Conservation (phyloP, 202 grass and related monocot species). For the Carex arenaria region DNA sequence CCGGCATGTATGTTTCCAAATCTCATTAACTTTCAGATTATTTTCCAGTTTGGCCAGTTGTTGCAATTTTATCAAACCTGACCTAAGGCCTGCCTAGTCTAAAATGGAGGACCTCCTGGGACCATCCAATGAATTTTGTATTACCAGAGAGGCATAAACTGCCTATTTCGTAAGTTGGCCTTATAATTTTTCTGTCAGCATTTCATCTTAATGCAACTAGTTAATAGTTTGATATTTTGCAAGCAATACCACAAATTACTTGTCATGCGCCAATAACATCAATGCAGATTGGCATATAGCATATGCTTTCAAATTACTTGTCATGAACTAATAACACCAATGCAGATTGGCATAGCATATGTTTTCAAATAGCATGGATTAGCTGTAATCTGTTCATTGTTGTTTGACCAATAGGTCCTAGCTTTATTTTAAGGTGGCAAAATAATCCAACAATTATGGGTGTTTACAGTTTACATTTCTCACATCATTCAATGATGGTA, state of each 20-base stretch:
- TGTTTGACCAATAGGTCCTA: not conserved
- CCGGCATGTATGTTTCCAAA: conserved; percentile 49
- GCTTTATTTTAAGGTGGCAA: not conserved
- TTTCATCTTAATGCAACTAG: not conserved
- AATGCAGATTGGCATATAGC: too few species aligned
- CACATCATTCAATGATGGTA: not conserved
- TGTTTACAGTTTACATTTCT: not conserved
- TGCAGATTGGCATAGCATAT: not conserved
- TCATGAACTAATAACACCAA: not conserved
- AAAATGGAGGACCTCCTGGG: not conserved
- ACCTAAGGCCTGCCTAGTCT: not conserved
- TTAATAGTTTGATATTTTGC: not conserved
- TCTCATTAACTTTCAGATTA: not conserved
- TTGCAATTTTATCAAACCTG: not conserved
- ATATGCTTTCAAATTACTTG: not conserved
- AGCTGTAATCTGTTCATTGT: not conserved
- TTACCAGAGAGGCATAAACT: not conserved
- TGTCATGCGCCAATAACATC: not conserved
- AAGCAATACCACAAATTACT: not conserved
- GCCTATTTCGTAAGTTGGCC: not conserved
- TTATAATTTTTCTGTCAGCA: not conserved
- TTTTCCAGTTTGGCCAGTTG: not conserved
- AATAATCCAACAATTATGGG: not conserved
- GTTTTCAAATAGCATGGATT: not conserved
- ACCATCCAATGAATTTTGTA: not conserved